phyloP scores from a whole-genome alignment of 2,329 filamentous ascomycete genomes.

The Trichophyton rubrum region DNA sequence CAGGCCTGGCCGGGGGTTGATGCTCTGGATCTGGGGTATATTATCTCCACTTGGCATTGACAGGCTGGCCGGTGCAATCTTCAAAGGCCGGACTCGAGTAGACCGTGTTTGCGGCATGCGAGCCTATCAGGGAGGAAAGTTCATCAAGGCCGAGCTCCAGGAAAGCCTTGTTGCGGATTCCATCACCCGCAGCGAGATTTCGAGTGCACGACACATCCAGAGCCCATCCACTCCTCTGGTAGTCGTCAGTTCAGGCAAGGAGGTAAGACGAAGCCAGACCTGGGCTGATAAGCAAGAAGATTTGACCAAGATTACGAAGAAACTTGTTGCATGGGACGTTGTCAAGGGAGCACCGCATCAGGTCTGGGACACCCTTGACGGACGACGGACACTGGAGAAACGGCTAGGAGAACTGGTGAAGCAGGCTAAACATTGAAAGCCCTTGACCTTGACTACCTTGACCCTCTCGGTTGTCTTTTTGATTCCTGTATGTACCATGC shows the following conservation, averaged over 20 bases:
- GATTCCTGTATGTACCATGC: not conserved
- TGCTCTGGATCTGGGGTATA: slow-evolving; percentile 74
- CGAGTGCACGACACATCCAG: slow-evolving; percentile 68
- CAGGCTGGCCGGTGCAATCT: slow-evolving; percentile 64
- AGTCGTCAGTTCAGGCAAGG: slow-evolving; percentile 68
- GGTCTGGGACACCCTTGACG: slow-evolving; percentile 67
- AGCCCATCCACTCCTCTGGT: slow-evolving; percentile 60
- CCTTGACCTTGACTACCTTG: too few species aligned
- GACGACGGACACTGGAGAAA: slow-evolving; percentile 64
- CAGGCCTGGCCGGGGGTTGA: slow-evolving; percentile 58
- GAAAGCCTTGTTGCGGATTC: slow-evolving; percentile 80
- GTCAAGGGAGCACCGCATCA: slow-evolving; percentile 74
- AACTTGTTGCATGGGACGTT: slow-evolving; percentile 72
- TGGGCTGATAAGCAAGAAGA: slow-evolving; percentile 85
- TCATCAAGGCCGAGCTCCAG: slow-evolving; percentile 81
- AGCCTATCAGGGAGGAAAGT: slow-evolving; percentile 67
- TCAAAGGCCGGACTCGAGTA: slow-evolving; percentile 64
- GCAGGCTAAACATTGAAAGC: not conserved
- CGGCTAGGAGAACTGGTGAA: slow-evolving; percentile 57
- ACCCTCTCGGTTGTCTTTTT: not conserved
- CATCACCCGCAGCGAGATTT: slow-evolving; percentile 71
- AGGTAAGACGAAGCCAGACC: slow-evolving; percentile 50
- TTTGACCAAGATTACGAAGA: slow-evolving; percentile 64
- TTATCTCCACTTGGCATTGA: slow-evolving; percentile 79
- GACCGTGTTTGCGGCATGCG: slow-evolving; percentile 76